A percentile compares a stretch with the other conserved stretches of the same genome.
Evolutionary conservation across 164 flowering plant species (phyloP).

Genomic region (Vitis labrusca): DNA sequence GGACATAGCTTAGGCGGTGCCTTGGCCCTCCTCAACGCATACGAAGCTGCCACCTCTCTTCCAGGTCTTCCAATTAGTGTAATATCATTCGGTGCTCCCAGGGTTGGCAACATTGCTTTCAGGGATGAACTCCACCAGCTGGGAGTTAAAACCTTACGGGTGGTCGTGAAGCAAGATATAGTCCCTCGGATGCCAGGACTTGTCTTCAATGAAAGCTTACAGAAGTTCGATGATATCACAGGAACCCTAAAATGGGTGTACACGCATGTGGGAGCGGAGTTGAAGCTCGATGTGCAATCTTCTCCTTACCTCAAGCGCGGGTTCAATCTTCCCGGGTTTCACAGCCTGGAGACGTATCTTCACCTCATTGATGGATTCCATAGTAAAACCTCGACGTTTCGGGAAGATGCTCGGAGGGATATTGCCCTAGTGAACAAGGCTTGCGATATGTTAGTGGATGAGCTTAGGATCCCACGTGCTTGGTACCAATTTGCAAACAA

Average conservation of each 20-base stretch:
- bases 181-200: constrained; percentile 52
- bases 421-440: too few relatives aligned
- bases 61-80: constrained; percentile 34
- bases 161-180: constrained; percentile 40
- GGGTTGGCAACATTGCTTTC: constrained; percentile 48
- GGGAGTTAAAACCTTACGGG: constrained; percentile 46
- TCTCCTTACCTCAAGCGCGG: constrained; percentile 47
- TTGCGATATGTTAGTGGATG: too few relatives aligned
- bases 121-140: constrained; percentile 30
- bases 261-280: constrained; percentile 52
- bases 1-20: constrained; percentile 65
- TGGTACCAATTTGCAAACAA: too few relatives aligned
- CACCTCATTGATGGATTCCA: too few relatives aligned
- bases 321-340: constrained; percentile 31
- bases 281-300: constrained; percentile 30
- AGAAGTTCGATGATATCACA: constrained; percentile 31
- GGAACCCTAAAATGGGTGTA: constrained; percentile 42
- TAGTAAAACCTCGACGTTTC: too few relatives aligned
- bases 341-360: constrained; percentile 7
- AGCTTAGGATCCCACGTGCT: too few relatives aligned
- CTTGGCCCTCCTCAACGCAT: constrained; percentile 6
- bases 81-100: constrained; percentile 44
- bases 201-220: constrained; percentile 32
- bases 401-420: too few relatives aligned
- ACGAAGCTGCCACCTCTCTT: constrained; percentile 34